Evolutionary conservation across 805 yeast species (phyloP), one percentile per base, ranked within the genome.

Genomic region (Saturnispora bothae): DNA sequence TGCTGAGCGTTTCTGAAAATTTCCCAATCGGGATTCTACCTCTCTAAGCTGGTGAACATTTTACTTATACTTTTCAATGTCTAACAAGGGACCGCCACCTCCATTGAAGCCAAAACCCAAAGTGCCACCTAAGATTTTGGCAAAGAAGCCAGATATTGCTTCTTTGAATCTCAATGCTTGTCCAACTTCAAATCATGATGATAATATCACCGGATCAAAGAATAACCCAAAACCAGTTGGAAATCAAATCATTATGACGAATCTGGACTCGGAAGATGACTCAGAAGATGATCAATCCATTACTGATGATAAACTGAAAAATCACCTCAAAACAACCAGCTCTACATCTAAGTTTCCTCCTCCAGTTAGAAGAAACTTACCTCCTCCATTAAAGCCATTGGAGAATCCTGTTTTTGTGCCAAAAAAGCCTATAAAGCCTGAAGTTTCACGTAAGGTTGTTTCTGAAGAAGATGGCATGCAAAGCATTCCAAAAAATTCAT

Each of bases 101-200:
- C 46, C 53, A 18, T 37, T 54, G 19, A 57, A 55, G 25, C 61
- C 61, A 9, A 58, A 53, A 27, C 60, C 64, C n/a, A 57, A 50
- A 42, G 38, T 52, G 8, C 51, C 57, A 5, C 56, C 59, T 1
- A 50, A 53, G 17, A 34, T 53, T 3, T 42, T 36, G 12, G 45
- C 48, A 5, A 54, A 53, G 39, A 54, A 54, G 36, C 58, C 58
- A 12, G n/a, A 27, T 16, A 7, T 38, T 9, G 29, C 23, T 28
- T 27, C 28, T 6, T 13, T 7, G 15, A 12, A 36, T 13, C 29
- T 37, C 13, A 25, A 30, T 15, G 30, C 19, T 4, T 10, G 16
- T 29, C 23, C 27, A 25, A 29, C 32, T 3, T 22, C 28, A 9
- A 35, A 27, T 1, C 44, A 42, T 23, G 41, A 41, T 4, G 23